These are phyloP conservation scores for Colletotrichum melonis DNA, from an alignment of 2,329 filamentous ascomycete genomes.

Conservation along the genomic window DNA sequence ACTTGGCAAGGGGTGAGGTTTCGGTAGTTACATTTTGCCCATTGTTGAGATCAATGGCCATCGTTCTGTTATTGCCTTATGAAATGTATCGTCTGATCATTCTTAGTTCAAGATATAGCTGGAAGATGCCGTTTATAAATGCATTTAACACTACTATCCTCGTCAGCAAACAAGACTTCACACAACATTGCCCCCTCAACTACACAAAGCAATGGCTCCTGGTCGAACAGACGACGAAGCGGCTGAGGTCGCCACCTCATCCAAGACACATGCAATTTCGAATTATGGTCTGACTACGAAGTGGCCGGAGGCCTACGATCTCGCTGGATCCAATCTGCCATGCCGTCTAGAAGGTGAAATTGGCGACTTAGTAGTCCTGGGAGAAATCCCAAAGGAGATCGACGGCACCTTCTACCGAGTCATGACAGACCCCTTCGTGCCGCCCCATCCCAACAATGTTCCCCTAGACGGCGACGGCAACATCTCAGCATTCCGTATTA, in stretches of 20 bases:
- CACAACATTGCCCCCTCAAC: neutral
- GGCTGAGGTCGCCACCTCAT: neutral
- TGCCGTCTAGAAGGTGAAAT: conserved; percentile 31
- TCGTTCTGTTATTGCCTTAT: neutral
- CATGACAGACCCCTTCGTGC: conserved; percentile 54
- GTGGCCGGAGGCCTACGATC: conserved; percentile 12
- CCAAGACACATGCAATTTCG: neutral
- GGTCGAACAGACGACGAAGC: neutral
- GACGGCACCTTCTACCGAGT: conserved; percentile 45
- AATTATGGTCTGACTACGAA: neutral
- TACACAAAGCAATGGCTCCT: conserved; percentile 3
- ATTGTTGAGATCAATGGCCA: neutral
- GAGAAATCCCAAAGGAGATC: conserved; percentile 38
- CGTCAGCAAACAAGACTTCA: neutral
- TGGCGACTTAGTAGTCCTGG: conserved; percentile 34
- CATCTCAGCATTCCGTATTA: conserved; percentile 49
- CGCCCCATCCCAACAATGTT: conserved; percentile 47
- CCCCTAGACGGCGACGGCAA: conserved; percentile 54
- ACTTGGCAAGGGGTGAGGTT: neutral
- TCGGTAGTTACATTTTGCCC: neutral
- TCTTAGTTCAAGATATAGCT: neutral
- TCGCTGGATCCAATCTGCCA: conserved; percentile 8
- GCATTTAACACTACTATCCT: neutral
- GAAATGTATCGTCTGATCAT: neutral
- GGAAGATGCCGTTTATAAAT: neutral